These are phyloP conservation scores for Lentinula raphanica DNA, from an alignment of 768 basidiomycete genomes.

Conservation along the genomic window DNA sequence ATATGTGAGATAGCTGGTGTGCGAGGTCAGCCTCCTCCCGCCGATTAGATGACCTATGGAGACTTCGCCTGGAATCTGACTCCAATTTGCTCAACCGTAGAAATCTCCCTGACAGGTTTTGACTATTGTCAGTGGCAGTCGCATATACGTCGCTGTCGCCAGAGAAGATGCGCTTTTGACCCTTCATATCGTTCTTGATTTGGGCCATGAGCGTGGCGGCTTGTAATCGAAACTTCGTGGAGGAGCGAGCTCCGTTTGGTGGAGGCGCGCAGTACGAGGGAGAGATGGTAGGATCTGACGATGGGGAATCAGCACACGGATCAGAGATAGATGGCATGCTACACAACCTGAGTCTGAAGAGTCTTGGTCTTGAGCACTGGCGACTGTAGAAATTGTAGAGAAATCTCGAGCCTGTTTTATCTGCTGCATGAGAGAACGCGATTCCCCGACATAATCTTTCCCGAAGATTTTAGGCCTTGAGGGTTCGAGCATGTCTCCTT, in stretches of 20 bases:
- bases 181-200: slow-evolving; percentile 74
- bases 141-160: slow-evolving; percentile 54
- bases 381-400: slow-evolving; percentile 66
- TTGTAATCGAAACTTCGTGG: slow-evolving; percentile 66
- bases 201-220: slow-evolving; percentile 82
- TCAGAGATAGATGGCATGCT: neutral
- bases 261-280: neutral
- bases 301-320: neutral
- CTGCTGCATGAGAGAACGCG: slow-evolving; percentile 70
- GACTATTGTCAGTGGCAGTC: neutral
- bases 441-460: slow-evolving; percentile 76
- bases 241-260: slow-evolving; percentile 37
- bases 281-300: neutral
- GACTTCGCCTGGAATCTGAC: neutral
- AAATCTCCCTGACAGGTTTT: neutral
- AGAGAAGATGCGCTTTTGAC: slow-evolving; percentile 68
- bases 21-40: slow-evolving; percentile 37
- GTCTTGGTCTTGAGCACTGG: slow-evolving; percentile 26
- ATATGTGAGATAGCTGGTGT: slow-evolving; percentile 38
- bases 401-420: slow-evolving; percentile 75
- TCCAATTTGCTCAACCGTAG: neutral
- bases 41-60: slow-evolving; percentile 17
- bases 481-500: slow-evolving; percentile 40
- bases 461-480: slow-evolving; percentile 43
- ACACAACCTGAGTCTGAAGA: neutral